These are phyloP conservation scores for Saccharomycopsis fermentans DNA, from an alignment of 805 yeast genomes.

Conservation along the genomic window DNA sequence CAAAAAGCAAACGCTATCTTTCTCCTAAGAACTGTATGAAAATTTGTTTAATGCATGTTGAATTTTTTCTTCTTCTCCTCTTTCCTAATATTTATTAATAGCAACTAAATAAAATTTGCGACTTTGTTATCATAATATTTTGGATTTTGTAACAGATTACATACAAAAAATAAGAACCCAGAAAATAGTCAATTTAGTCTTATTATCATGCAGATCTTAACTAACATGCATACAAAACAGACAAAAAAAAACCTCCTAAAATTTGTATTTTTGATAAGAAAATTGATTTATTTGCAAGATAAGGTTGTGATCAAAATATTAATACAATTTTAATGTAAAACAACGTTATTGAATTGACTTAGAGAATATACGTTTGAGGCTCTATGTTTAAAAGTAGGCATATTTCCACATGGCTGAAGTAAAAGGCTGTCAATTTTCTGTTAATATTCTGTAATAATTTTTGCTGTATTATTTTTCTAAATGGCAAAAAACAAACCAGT, in stretches of 20 bases:
- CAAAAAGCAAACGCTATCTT: no score
- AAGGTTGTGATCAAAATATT: no score
- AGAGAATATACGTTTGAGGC: not conserved
- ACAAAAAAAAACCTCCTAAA: not conserved
- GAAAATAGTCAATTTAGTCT: not conserved
- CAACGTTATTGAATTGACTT: no score
- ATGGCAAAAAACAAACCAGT: no score
- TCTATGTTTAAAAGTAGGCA: not conserved
- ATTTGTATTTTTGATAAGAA: constrained; percentile 1
- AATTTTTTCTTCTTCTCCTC: not conserved
- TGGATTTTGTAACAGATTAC: not conserved
- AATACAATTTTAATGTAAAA: no score
- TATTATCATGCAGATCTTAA: not conserved
- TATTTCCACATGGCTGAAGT: not conserved
- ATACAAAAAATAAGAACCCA: not conserved
- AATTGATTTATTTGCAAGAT: no score
- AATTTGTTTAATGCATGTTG: not conserved
- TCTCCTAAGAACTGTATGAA: not conserved
- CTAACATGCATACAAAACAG: not conserved
- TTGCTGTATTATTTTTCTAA: no score
- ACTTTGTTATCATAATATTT: not conserved
- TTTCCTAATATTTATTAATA: not conserved
- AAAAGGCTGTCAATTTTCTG: not conserved
- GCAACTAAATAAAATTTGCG: not conserved
- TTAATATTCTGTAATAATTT: no score